Evolutionary conservation across 495 filamentous ascomycete genomes (phyloP), one percentile per base, ranked within the genome.

Genomic region (Physcia stellaris): DNA sequence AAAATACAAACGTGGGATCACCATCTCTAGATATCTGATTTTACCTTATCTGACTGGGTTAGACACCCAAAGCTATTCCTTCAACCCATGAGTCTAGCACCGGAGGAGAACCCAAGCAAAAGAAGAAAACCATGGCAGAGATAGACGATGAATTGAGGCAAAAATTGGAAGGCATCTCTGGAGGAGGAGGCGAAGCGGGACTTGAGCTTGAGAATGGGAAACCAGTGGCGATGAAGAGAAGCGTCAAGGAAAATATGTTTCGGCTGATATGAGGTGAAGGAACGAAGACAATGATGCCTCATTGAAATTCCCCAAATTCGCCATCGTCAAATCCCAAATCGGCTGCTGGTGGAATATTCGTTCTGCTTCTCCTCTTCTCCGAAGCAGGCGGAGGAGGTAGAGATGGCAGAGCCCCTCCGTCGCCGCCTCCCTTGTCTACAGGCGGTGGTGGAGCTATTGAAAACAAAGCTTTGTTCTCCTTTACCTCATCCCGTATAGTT

Each of bases 231-330:
- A 82, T 88, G 80, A 90, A 87, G 58, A 63, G 82, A 32, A 64
- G 75, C 22, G 84, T 88, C 5, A 75, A 64, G 47, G 71, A 79
- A 28, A 85, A 87, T 46, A 86, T 86, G 80, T 87, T 88, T 48
- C 61, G 75, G 21, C 65, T 75, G 44, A 80, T 76, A 21, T 78
- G 32, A 28, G 22, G 16, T 18, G 35, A 18, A n/a, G n/a, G n/a
- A n/a, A n/a, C n/a, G n/a, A n/a, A n/a, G n/a, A n/a, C n/a, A n/a
- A n/a, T n/a, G n/a, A n/a, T n/a, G n/a, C n/a, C n/a, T 53, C 55
- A 68, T 46, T 66, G 63, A 39, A 68, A 68, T 46, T 68, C 64
- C n/a, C 64, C 64, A 53, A 68, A 68, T 37, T 68, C 64, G 6
- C 63, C 63, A 50, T 68, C 64, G 44, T 68, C 63, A 30, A 68